Evolutionary conservation across 2,329 filamentous ascomycete species (phyloP).

Genomic region (Chrysoporthe cubensis): DNA sequence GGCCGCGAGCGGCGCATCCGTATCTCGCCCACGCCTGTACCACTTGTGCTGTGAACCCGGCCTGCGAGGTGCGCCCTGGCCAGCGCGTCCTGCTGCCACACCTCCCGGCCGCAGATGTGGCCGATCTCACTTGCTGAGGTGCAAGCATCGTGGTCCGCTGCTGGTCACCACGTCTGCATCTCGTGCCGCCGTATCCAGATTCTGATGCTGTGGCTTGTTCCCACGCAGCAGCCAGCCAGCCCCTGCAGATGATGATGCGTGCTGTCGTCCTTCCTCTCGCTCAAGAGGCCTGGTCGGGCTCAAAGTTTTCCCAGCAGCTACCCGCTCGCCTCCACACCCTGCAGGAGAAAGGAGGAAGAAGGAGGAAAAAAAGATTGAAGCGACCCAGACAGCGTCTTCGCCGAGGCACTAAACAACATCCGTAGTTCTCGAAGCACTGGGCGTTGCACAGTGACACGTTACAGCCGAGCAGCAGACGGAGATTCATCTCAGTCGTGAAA

Average conservation of each 20-base stretch:
- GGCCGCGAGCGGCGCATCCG: neutral
- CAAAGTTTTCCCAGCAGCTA: neutral
- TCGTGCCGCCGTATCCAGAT: neutral
- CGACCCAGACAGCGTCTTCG: neutral
- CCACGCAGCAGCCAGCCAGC: neutral
- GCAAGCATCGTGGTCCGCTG: neutral
- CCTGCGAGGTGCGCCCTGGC: neutral
- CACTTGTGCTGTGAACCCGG: neutral
- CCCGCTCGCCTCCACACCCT: neutral
- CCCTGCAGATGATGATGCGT: neutral
- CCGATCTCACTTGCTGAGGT: neutral
- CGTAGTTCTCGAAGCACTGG: neutral
- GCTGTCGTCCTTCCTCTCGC: neutral
- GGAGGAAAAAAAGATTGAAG: neutral
- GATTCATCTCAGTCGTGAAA: neutral
- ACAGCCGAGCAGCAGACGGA: neutral
- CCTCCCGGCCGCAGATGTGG: neutral
- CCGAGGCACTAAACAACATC: too few relatives aligned
- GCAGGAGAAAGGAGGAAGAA: neutral
- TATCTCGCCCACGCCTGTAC: neutral
- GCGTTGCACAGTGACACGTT: neutral
- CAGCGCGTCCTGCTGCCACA: slow-evolving; percentile 6
- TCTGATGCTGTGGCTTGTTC: neutral
- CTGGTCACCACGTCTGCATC: neutral
- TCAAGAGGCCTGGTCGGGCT: neutral